Conservation (phyloP, 179 eudicot genomes). For the Carnegiea gigantea region DNA sequence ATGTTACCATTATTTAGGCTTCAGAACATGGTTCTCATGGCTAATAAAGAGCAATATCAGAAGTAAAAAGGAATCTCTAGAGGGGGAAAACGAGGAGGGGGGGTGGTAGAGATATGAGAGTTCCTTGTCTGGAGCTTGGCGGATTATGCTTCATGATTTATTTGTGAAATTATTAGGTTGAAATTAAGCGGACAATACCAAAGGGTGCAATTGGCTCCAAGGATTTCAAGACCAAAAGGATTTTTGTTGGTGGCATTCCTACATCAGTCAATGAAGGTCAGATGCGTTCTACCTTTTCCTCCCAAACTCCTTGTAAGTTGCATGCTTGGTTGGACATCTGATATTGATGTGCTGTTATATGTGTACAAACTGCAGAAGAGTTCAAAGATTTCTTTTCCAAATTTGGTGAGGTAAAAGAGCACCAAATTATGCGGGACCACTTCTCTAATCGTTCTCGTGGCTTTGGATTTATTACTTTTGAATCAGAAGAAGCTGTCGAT, state of each 20-base stretch:
- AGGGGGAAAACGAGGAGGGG: too few species aligned
- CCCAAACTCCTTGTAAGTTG: neutral
- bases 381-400: conserved; percentile 52
- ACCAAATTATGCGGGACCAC: conserved; percentile 64
- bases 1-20: neutral
- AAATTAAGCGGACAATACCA: conserved; percentile 63
- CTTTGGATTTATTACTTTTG: conserved; percentile 59
- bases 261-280: conserved; percentile 54
- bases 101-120: neutral
- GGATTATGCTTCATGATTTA: neutral
- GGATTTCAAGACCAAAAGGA: conserved; percentile 57
- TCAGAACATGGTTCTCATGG: neutral
- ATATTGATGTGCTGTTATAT: neutral
- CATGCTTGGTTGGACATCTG: neutral
- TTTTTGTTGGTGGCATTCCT: conserved; percentile 66
- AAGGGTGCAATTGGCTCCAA: conserved; percentile 49
- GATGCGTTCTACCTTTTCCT: neutral
- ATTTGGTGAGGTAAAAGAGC: conserved; percentile 52
- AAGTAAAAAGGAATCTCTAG: neutral
- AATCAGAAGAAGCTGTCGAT: conserved; percentile 54
- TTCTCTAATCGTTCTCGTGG: conserved; percentile 57
- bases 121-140: neutral
- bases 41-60: neutral
- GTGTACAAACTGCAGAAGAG: conserved; percentile 42
- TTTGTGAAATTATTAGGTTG: conserved; percentile 36